phyloP scores from a whole-genome alignment of 2,329 filamentous ascomycete species.

The Fusarium hostae region DNA sequence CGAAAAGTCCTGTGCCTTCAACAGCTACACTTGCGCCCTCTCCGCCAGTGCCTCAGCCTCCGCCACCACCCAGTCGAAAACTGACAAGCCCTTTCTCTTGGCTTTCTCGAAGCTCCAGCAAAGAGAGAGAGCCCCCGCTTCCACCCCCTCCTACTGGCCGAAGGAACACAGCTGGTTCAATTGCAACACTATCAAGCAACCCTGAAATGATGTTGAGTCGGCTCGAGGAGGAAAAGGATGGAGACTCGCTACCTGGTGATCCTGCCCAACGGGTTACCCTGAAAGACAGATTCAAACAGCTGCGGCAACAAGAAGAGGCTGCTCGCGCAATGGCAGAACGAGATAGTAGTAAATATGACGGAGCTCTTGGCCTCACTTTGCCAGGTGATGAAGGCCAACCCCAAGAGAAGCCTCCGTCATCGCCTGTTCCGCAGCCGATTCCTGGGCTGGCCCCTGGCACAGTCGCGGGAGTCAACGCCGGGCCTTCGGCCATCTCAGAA shows the following conservation, averaged over 20 bases:
- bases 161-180: slow-evolving; percentile 82
- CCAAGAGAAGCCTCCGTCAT: slow-evolving; percentile 51
- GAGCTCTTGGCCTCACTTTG: slow-evolving; percentile 36
- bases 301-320: slow-evolving; percentile 79
- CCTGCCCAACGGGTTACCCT: slow-evolving; percentile 69
- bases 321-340: slow-evolving; percentile 60
- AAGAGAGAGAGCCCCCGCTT: slow-evolving; percentile 64
- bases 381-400: slow-evolving; percentile 42
- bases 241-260: slow-evolving; percentile 56
- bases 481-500: slow-evolving; percentile 76
- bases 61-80: slow-evolving; percentile 68
- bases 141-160: slow-evolving; percentile 64
- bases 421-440: slow-evolving; percentile 73
- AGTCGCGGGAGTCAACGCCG: slow-evolving; percentile 81
- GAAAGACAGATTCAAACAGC: slow-evolving; percentile 81
- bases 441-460: slow-evolving; percentile 83
- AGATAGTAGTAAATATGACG: slow-evolving; percentile 62
- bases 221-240: slow-evolving; percentile 77
- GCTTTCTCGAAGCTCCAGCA: slow-evolving; percentile 76
- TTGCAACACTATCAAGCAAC: slow-evolving; percentile 82
- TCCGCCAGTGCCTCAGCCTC: slow-evolving; percentile 47
- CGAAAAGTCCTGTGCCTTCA: slow-evolving; percentile 57
- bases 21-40: slow-evolving; percentile 47
- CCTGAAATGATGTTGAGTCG: slow-evolving; percentile 81
- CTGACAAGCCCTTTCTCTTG: slow-evolving; percentile 89